Evolutionary conservation across 768 basidiomycete species (phyloP), one percentile per base, ranked within the genome.

Genomic region (Auricularia sp.): DNA sequence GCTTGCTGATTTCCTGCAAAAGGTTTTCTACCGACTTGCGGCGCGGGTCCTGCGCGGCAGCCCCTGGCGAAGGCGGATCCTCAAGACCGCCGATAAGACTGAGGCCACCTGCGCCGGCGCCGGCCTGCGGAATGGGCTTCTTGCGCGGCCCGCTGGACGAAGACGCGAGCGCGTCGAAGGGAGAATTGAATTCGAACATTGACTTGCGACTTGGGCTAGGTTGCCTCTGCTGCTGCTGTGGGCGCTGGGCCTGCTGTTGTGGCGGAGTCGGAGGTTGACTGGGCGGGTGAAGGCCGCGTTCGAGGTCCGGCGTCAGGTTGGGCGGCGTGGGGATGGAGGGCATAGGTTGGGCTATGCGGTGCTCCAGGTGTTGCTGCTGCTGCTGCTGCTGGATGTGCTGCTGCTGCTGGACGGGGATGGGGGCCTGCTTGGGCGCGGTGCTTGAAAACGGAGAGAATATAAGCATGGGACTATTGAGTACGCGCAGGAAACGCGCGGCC

Each of bases 181-280:
- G 87, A 61, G 90, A 91, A 62, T 88, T 81, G 67, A 90, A 93
- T 45, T 92, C 90, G 69, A 94, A 94, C 82, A 92, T 85, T 61
- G 89, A 88, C 74, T 88, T 87, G 70, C 85, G 87, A 29, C 87
- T 82, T 51, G 88, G 86, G 36, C 89, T 83, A 0, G 87, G 84
- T 3, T 82, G 77, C 65, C 79, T 82, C 29, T 80, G 81, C 61
- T 68, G 72, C 13, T 72, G 72, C n/a, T 74, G 70, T 14, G 64
- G 44, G 47, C 67, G 18, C 44, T 47, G 21, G 39, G 61, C 39
- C 54, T 56, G 56, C 33, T 63, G 65, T 29, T 39, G 35, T 54
- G 65, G 47, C 67, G 67, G 66, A 33, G 42, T 39, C 11, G 68
- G 63, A 62, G 65, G 65, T 24, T 65, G 65, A 67, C 56, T 59